Percentiles rank a stretch among this genome's conserved stretches.
Conservation (phyloP, 2,329 filamentous ascomycete genomes). For the Exophiala lecanii-corni region DNA sequence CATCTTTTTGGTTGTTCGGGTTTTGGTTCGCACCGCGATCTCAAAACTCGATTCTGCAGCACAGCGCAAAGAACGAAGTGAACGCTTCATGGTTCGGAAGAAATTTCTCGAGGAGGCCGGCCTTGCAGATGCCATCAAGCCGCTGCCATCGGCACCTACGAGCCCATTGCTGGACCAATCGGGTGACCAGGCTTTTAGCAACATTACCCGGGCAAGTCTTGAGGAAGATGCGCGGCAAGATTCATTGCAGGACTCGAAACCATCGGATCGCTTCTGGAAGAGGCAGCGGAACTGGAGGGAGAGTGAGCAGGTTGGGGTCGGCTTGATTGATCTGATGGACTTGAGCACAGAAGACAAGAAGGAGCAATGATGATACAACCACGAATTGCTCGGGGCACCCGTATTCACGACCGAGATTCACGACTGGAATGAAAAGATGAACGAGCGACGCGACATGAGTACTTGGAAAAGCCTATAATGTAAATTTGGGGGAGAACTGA, state of each 20-base stretch:
- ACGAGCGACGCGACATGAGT: too few relatives aligned
- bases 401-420: too few relatives aligned
- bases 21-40: slow-evolving; percentile 67
- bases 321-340: slow-evolving; percentile 35
- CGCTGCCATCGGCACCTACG: slow-evolving; percentile 57
- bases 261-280: slow-evolving; percentile 40
- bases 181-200: slow-evolving; percentile 24
- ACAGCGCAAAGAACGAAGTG: slow-evolving; percentile 75
- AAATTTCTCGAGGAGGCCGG: slow-evolving; percentile 67
- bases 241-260: slow-evolving; percentile 31
- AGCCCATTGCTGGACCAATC: slow-evolving; percentile 59
- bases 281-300: slow-evolving; percentile 43
- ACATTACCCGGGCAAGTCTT: slow-evolving; percentile 35
- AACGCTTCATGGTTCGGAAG: slow-evolving; percentile 76
- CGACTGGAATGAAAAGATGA: too few relatives aligned
- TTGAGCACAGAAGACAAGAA: slow-evolving; percentile 15
- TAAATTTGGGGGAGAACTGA: too few relatives aligned
- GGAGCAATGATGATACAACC: slow-evolving; percentile 6
- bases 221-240: slow-evolving; percentile 41
- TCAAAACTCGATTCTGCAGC: slow-evolving; percentile 80
- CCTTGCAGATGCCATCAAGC: slow-evolving; percentile 42
- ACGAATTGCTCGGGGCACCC: too few relatives aligned
- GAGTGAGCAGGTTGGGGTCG: slow-evolving; percentile 36
- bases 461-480: too few relatives aligned
- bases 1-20: slow-evolving; percentile 73